phyloP scores from a whole-genome alignment of 495 filamentous ascomycete species.

The Lasiosphaeria ovina region DNA sequence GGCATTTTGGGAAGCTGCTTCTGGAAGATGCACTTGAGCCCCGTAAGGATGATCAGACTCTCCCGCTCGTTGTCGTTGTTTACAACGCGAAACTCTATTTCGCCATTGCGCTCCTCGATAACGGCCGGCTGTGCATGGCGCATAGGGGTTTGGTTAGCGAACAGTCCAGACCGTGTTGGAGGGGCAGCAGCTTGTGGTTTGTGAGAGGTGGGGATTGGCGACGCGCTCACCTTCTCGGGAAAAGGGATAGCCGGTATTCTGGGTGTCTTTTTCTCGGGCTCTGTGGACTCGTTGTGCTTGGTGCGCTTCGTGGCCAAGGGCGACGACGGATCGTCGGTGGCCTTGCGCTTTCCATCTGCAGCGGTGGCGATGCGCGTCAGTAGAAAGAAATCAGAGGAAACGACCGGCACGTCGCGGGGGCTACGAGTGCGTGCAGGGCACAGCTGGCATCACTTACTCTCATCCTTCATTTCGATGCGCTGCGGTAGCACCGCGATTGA shows the following conservation, averaged over 20 bases:
- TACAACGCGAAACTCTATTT: conserved; percentile 96
- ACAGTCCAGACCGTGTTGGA: not conserved
- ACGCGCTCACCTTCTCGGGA: conserved; percentile 67
- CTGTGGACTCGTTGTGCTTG: conserved; percentile 57
- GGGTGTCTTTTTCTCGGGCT: conserved; percentile 39
- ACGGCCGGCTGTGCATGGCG: conserved; percentile 67
- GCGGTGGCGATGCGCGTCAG: conserved; percentile 1
- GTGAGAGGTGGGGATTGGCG: conserved; percentile 9
- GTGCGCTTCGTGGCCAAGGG: conserved; percentile 62
- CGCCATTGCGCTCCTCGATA: conserved; percentile 88
- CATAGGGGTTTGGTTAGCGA: conserved; percentile 6
- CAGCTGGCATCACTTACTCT: conserved; percentile 35
- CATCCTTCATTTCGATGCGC: conserved; percentile 44
- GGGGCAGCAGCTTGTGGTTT: not conserved
- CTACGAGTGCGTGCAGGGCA: not conserved
- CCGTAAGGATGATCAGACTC: conserved; percentile 90
- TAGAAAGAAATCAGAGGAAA: not conserved
- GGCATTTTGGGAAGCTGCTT: conserved; percentile 99
- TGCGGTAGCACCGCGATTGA: conserved; percentile 12
- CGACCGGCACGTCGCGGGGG: not conserved
- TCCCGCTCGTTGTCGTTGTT: conserved; percentile 91
- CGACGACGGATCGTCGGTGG: conserved; percentile 65
- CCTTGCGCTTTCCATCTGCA: conserved; percentile 73
- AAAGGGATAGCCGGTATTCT: conserved; percentile 64
- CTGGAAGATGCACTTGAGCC: conserved; percentile 96